A percentile compares a stretch with the other conserved stretches of the same genome.
phyloP scores from a whole-genome alignment of 2,329 filamentous ascomycete genomes.

The Botrytis paeoniae region DNA sequence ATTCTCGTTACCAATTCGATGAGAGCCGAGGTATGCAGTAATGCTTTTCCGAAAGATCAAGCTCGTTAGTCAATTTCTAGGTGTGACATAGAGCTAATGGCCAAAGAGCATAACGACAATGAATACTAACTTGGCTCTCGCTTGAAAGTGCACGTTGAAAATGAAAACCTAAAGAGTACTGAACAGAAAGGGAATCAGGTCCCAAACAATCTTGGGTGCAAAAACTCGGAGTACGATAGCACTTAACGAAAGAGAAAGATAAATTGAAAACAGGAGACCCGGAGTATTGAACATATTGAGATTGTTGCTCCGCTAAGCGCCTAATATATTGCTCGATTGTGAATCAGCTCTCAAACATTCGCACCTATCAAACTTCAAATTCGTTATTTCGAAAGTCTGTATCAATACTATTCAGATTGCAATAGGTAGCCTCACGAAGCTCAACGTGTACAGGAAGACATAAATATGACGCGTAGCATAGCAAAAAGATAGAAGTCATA shows the following conservation, averaged over 20 bases:
- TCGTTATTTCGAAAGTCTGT: background rate
- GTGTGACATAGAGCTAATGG: background rate
- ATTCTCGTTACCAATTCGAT: background rate
- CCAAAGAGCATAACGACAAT: background rate
- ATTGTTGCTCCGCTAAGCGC: too few relatives aligned
- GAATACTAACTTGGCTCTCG: background rate
- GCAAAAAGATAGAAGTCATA: background rate
- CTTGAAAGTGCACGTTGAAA: background rate
- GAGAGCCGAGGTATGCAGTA: background rate
- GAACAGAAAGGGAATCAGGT: background rate
- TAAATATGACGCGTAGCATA: background rate
- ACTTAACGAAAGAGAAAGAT: background rate
- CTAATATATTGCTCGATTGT: too few relatives aligned
- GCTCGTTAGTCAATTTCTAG: background rate
- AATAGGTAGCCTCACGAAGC: background rate
- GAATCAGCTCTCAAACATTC: too few relatives aligned
- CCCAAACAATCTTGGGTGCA: background rate
- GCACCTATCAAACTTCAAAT: background rate
- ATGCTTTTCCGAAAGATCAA: background rate
- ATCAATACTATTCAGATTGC: background rate
- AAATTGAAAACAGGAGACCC: too few relatives aligned
- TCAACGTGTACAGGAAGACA: background rate
- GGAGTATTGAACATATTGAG: too few relatives aligned
- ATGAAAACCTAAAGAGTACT: background rate
- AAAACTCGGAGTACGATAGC: background rate